phyloP scores from a whole-genome alignment of 164 flowering plant species.

The Litsea cubeba region DNA sequence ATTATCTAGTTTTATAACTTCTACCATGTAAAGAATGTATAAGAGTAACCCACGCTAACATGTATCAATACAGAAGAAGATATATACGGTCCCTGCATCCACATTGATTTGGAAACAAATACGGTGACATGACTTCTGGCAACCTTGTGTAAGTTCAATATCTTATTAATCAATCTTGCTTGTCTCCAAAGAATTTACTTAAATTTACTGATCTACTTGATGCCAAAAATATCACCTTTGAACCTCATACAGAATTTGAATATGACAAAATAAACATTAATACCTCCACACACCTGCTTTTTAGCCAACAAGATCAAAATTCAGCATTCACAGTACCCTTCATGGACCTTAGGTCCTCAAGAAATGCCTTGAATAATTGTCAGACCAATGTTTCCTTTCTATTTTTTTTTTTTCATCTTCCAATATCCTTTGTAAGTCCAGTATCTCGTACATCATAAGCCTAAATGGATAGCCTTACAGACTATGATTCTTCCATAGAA shows the following conservation, averaged over 20 bases:
- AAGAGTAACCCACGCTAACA: background rate
- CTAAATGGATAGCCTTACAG: background rate
- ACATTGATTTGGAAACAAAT: too few relatives aligned
- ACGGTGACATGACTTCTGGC: background rate
- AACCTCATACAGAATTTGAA: background rate
- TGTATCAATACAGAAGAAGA: background rate
- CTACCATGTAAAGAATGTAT: background rate
- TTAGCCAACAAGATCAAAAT: background rate
- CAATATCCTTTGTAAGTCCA: background rate
- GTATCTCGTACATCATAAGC: background rate
- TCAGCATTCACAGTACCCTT: background rate
- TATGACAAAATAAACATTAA: background rate
- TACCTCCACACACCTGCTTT: background rate
- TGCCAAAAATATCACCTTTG: background rate
- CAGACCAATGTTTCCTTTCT: background rate
- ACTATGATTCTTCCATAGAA: background rate
- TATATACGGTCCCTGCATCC: background rate
- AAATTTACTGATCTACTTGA: background rate
- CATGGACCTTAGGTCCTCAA: background rate
- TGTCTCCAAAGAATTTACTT: background rate
- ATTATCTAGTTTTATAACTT: too few relatives aligned
- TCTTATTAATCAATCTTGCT: background rate
- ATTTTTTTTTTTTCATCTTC: background rate
- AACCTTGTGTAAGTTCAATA: background rate
- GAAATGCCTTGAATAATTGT: background rate